Percentiles rank a stretch among this genome's conserved stretches.
Evolutionary conservation across 1,284 basidiomycete species (phyloP).

Genomic region (Apiotrichum siamense): DNA sequence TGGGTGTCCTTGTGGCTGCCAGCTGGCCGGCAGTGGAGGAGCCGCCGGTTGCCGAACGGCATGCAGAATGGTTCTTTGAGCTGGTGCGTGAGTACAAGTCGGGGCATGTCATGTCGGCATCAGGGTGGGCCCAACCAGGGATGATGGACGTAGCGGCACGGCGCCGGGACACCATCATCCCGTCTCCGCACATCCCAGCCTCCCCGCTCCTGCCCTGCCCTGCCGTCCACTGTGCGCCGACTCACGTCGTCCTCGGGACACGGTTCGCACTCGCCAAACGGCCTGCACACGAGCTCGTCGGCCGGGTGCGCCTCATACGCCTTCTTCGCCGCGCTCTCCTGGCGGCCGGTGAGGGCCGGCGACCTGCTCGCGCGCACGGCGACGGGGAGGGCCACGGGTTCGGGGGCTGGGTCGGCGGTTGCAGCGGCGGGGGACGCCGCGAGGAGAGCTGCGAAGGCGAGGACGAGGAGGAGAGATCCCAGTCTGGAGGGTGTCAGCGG

Average conservation of each 20-base stretch:
- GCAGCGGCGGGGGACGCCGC: no score
- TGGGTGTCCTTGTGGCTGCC: constrained; percentile 14
- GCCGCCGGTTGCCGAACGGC: constrained; percentile 79
- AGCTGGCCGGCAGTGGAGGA: constrained; percentile 66
- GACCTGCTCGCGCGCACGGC: background rate
- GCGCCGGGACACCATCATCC: no score
- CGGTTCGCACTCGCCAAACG: constrained; percentile 73
- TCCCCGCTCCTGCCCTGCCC: background rate
- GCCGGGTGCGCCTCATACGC: constrained; percentile 32
- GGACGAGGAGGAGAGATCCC: no score
- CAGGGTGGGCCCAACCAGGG: no score
- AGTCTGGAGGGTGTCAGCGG: no score
- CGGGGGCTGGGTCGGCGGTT: no score
- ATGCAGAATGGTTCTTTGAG: constrained; percentile 78
- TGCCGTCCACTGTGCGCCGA: constrained; percentile 13
- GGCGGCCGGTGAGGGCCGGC: background rate
- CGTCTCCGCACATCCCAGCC: background rate
- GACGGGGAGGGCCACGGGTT: background rate
- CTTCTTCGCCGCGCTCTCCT: constrained; percentile 1
- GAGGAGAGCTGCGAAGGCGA: no score
- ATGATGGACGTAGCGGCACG: no score
- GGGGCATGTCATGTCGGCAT: no score
- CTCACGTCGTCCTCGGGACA: constrained; percentile 72
- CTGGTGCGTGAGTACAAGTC: constrained; percentile 50
- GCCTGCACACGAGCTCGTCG: constrained; percentile 55